Conservation (phyloP, 2,329 filamentous ascomycete species). For the Penicillium sclerotigenum region DNA sequence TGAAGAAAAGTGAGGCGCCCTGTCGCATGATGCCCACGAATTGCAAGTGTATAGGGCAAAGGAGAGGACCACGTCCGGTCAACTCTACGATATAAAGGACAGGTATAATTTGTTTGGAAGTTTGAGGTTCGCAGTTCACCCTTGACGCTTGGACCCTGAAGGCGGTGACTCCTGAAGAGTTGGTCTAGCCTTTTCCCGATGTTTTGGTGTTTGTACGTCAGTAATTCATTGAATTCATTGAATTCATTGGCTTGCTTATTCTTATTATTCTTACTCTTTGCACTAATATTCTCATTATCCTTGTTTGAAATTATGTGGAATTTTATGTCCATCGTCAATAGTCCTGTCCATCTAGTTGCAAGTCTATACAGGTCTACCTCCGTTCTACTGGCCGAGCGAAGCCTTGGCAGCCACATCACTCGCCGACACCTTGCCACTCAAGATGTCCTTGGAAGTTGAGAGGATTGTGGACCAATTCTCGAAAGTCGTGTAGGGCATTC, state of each 20-base stretch:
- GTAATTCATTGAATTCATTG: not conserved
- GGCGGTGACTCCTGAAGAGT: slow-evolving; percentile 31
- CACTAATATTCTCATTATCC: not conserved
- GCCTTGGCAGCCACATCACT: slow-evolving; percentile 60
- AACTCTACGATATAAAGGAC: slow-evolving; percentile 23
- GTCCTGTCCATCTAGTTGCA: slow-evolving; percentile 2
- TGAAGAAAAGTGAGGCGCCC: slow-evolving; percentile 25
- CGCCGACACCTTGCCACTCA: slow-evolving; percentile 67
- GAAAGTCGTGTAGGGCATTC: slow-evolving; percentile 84
- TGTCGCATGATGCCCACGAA: slow-evolving; percentile 33
- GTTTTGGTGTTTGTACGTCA: not conserved
- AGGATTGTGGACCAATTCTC: slow-evolving; percentile 79
- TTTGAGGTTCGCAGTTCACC: slow-evolving; percentile 12
- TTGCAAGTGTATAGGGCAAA: slow-evolving; percentile 13
- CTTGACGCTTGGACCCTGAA: slow-evolving; percentile 23
- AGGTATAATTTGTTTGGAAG: slow-evolving; percentile 3
- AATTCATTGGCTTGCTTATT: too few relatives aligned
- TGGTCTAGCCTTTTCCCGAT: not conserved
- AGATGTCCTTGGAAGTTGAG: slow-evolving; percentile 70
- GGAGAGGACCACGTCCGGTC: slow-evolving; percentile 30
- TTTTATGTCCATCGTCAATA: not conserved
- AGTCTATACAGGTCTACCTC: slow-evolving; percentile 7
- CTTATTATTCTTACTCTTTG: not conserved
- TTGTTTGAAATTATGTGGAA: not conserved
- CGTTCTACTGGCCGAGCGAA: slow-evolving; percentile 7